Base-by-base conservation (phyloP, 495 filamentous ascomycete species). In the Parathielavia appendiculata region DNA sequence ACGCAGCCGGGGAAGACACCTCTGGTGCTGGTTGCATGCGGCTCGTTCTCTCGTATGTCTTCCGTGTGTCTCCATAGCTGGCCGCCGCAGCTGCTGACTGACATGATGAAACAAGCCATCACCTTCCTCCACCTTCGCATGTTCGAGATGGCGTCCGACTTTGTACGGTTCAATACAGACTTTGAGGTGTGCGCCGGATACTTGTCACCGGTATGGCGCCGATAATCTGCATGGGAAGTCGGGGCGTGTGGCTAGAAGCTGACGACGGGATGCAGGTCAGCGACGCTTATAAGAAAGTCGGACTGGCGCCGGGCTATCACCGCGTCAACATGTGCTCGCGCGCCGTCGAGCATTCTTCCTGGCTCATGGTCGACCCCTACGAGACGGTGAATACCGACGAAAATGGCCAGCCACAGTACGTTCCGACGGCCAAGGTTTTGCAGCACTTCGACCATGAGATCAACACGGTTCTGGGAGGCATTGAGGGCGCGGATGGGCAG, bases 371-470 rank as follows among this genome's bases (percentile, higher is more conserved):
- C 22, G 92, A 96, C 71, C 83, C 88, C 0, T 91, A 86, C 83
- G 66, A 72, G 66, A 71, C 68, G 56, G 60, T 65, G 34, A 68
- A 63, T 39, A 58, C 53, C 65, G 65, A 68, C 61, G 83, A 89
- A 65, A 81, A 83, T 4, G 76, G 81, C 61, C 85, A 91, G 59
- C 84, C 85, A 60, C 81, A 86, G 51, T 97, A 96, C 65, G 87
- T 89, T 66, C 91, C 91, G 12, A 96, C 92, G 11, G 92, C 91
- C 1, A 78, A 86, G 39, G 92, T 97, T 50, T 75, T 96, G 48
- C 89, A 95, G 63, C 92, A 96, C 69, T 90, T 96, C 65, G 81
- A 91, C 57, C 72, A 95, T 66, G 90, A 96, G 71, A 88, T 96
- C 66, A 96, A 96, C 70, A 79, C 79, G 3, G 81, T 87, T 16